Evolutionary conservation across 768 basidiomycete species (phyloP).

Genomic region (Lanmaoa pseudosensibilis): DNA sequence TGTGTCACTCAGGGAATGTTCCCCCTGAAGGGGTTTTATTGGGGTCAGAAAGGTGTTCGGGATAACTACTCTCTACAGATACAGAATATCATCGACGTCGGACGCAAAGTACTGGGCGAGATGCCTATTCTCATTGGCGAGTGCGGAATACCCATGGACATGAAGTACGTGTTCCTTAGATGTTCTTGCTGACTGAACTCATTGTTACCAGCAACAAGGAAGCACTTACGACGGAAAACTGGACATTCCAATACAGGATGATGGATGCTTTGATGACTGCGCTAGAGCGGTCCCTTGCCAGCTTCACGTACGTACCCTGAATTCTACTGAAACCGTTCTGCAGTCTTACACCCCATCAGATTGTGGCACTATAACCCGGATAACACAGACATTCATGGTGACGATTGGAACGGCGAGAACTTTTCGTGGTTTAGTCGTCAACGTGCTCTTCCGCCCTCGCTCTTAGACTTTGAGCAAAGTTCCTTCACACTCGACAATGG

Average conservation of each 20-base stretch:
- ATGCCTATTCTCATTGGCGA: conserved; percentile 87
- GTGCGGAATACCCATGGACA: conserved; percentile 94
- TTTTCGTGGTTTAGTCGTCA: conserved; percentile 88
- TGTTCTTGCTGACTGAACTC: not conserved
- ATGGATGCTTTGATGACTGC: conserved; percentile 92
- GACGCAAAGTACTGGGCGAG: conserved; percentile 71
- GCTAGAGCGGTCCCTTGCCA: conserved; percentile 71
- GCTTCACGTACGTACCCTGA: conserved; percentile 72
- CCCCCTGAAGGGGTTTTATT: conserved; percentile 75
- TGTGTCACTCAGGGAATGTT: conserved; percentile 71
- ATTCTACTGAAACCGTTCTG: not conserved
- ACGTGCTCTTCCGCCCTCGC: conserved; percentile 54
- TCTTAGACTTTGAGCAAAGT: conserved; percentile 59
- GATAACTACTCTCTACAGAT: conserved; percentile 86
- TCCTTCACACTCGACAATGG: conserved; percentile 80
- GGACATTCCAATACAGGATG: conserved; percentile 83
- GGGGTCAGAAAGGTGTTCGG: conserved; percentile 79
- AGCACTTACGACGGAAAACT: conserved; percentile 73
- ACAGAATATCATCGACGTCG: conserved; percentile 69
- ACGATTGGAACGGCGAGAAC: conserved; percentile 95
- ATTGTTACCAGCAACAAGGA: conserved; percentile 52
- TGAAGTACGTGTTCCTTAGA: conserved; percentile 65
- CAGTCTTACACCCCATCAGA: conserved; percentile 38
- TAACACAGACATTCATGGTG: conserved; percentile 77
- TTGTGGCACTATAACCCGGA: conserved; percentile 94